Conservation (phyloP, 73 alveolate genomes). For the Symbiodinium natans region DNA sequence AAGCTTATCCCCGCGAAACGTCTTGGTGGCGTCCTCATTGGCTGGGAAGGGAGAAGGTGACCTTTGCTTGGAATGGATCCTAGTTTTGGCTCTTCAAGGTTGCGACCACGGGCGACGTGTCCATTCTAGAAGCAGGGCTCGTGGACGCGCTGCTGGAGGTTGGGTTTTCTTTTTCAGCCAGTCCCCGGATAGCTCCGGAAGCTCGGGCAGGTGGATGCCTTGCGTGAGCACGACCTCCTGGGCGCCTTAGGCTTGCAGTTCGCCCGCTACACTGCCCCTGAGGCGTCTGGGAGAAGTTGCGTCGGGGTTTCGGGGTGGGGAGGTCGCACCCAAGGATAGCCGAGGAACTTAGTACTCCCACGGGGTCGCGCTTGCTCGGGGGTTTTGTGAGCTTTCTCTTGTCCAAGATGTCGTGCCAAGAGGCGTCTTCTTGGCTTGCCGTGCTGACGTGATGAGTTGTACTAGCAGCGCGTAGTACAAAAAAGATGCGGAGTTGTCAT, state of each 20-base stretch:
- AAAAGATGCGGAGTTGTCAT: no score
- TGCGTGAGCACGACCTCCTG: constrained; percentile 49
- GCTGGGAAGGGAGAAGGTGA: no score
- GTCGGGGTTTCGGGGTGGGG: not conserved
- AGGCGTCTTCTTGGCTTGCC: no score
- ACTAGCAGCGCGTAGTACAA: no score
- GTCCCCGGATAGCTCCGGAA: no score
- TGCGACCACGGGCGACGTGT: constrained; percentile 36
- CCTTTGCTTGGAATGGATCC: no score
- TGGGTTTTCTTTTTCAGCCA: no score
- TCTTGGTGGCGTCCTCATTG: constrained; percentile 11
- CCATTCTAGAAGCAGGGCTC: constrained; percentile 56
- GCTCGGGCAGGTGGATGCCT: constrained; percentile 81
- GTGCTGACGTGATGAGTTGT: no score
- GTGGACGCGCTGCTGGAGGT: constrained; percentile 66
- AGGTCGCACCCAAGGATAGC: not conserved
- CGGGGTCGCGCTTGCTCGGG: no score
- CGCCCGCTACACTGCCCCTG: constrained; percentile 84
- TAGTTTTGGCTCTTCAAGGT: not conserved
- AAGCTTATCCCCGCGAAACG: constrained; percentile 82
- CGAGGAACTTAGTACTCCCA: not conserved
- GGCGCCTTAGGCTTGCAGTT: constrained; percentile 87
- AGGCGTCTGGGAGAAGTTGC: not conserved
- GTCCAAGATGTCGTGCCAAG: no score
- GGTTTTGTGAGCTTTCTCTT: no score